phyloP scores from a whole-genome alignment of 345 rosid species.

The Anacardium occidentale region DNA sequence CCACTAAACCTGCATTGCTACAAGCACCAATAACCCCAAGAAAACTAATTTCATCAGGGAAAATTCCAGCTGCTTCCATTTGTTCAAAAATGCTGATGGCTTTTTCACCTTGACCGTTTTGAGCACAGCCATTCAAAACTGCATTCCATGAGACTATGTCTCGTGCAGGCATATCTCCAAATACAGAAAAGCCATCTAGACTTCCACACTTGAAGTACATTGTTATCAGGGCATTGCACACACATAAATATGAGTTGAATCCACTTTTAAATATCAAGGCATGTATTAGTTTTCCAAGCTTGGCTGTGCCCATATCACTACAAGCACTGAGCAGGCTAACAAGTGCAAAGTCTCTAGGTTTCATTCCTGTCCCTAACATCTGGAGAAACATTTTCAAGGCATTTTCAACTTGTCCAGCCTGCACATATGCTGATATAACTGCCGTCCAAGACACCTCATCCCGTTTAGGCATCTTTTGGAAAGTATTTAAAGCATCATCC shows the following conservation, averaged over 20 bases:
- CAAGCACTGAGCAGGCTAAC: constrained; percentile 33
- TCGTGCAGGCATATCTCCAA: constrained; percentile 22
- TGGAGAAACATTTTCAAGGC: constrained; percentile 31
- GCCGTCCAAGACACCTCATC: constrained; percentile 31
- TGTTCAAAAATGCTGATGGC: constrained; percentile 24
- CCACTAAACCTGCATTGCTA: constrained; percentile 30
- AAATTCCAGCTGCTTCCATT: constrained; percentile 25
- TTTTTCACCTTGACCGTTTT: constrained; percentile 28
- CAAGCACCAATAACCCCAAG: constrained; percentile 28
- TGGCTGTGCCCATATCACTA: constrained; percentile 23
- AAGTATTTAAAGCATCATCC: constrained; percentile 25
- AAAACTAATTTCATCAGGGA: constrained; percentile 32
- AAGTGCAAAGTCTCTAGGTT: constrained; percentile 27
- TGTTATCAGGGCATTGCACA: constrained; percentile 30
- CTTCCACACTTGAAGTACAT: constrained; percentile 30
- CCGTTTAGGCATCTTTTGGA: constrained; percentile 22
- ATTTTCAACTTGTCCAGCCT: constrained; percentile 25
- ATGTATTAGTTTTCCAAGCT: constrained; percentile 33
- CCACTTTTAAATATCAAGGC: constrained; percentile 28
- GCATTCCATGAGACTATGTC: constrained; percentile 36
- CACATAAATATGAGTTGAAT: constrained; percentile 23
- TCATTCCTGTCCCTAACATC: constrained; percentile 25
- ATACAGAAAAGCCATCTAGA: constrained; percentile 27
- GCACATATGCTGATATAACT: constrained; percentile 31
- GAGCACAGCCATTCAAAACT: constrained; percentile 33